Evolutionary conservation across 371 early-diverging fungal genomes (phyloP), one percentile per base, ranked within the genome.

Genomic region (Zopfochytrium polystomum): DNA sequence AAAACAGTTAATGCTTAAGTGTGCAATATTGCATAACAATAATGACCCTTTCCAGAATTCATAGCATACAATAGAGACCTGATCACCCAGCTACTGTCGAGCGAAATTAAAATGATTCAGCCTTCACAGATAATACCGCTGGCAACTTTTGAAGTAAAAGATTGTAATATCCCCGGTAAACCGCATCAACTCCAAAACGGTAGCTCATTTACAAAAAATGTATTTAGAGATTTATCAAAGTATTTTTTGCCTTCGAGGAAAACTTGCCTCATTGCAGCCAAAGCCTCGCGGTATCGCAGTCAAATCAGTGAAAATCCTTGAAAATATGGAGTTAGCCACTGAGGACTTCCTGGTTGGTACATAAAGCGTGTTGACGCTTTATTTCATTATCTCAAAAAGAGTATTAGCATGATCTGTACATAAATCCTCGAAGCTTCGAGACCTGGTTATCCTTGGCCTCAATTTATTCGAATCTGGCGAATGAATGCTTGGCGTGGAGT

Each of bases 401-500:
- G 25, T 45, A 27, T 29, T 59, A 74, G 74, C 67, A 67, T 26
- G 76, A 87, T 66, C 51, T 86, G 33, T 75, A 76, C 51, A 57
- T 87, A 20, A 83, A 85, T 58, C 87, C 88, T 2, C 55, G 73
- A 32, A 77, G 81, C 53, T 70, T 74, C 45, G 75, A 80, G 45
- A 81, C 80, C 0, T 90, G 90, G 90, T 73, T 81, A 52, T 80
- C 82, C 38, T 67, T 88, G 11, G 90, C 81, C 6, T 62, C 66
- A 9, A 82, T 80, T 34, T 85, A 78, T 58, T 72, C 77, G 52
- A 71, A 76, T 23, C 57, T 85, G 29, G 81, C 86, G 9, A 84
- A 87, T 38, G 88, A 87, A 62, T 80, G 81, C 31, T 58, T 90
- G 35, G 75, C 76, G 6, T 86, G 85, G 79, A 87, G 80, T 62